Percentiles rank a stretch among this genome's conserved stretches.
phyloP scores from a whole-genome alignment of 305 asterid species.

The Solanum hybrid region DNA sequence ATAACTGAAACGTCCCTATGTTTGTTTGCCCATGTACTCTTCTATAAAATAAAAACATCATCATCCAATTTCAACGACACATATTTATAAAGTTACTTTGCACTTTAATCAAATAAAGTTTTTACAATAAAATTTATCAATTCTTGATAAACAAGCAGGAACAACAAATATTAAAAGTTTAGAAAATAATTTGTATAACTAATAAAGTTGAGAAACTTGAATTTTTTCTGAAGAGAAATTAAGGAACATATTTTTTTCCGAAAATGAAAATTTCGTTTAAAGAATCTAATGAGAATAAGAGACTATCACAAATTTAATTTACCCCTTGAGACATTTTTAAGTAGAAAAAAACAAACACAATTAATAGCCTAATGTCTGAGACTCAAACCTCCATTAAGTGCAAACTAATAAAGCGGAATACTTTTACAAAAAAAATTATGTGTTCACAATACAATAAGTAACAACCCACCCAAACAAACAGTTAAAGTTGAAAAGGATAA shows the following conservation, averaged over 20 bases:
- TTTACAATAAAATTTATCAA: neutral
- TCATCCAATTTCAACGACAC: neutral
- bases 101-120: neutral
- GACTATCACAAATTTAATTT: neutral
- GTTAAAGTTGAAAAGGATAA: neutral
- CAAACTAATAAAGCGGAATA: too few species aligned
- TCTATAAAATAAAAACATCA: neutral
- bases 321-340: neutral
- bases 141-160: neutral
- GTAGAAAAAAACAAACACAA: too few species aligned
- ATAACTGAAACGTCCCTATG: neutral
- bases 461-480: neutral
- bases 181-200: neutral
- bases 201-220: neutral
- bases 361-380: neutral
- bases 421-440: neutral
- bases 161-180: neutral
- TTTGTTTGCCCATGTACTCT: neutral
- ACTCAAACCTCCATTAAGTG: neutral
- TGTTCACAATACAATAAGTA: neutral
- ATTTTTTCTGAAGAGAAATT: neutral
- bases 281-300: neutral
- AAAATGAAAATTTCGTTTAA: neutral
- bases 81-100: neutral
- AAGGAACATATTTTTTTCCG: neutral